A percentile compares a stretch with the other conserved stretches of the same genome.
Conservation (phyloP, 306 rosid species). For the Carpinus viminea region DNA sequence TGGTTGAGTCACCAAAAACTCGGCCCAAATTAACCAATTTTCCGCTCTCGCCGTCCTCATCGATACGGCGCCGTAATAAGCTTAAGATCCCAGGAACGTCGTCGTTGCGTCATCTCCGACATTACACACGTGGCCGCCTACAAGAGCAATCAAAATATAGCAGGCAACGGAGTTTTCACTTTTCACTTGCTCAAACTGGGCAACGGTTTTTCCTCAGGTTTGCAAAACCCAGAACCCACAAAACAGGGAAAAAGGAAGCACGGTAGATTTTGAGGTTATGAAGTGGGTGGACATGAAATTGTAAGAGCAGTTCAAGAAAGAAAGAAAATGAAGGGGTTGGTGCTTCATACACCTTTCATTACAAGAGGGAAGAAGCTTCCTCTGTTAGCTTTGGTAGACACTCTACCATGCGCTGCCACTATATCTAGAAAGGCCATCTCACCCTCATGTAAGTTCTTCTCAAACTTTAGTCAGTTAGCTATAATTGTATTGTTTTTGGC, state of each 20-base stretch:
- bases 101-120: slow-evolving; percentile 23
- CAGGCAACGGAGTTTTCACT: background rate
- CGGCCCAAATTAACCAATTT: background rate
- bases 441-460: slow-evolving; percentile 53
- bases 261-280: background rate
- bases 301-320: slow-evolving; percentile 24
- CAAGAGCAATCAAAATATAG: background rate
- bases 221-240: slow-evolving; percentile 19
- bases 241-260: background rate
- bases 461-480: background rate
- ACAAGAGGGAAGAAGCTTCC: slow-evolving; percentile 71
- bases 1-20: background rate
- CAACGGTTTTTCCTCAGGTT: slow-evolving; percentile 19
- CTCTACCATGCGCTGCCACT: slow-evolving; percentile 52
- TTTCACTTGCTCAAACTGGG: slow-evolving; percentile 9
- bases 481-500: background rate
- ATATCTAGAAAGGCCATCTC: slow-evolving; percentile 27
- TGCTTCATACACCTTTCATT: slow-evolving; percentile 51
- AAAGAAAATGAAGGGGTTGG: slow-evolving; percentile 62
- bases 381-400: slow-evolving; percentile 47
- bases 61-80: background rate
- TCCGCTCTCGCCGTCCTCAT: background rate
- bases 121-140: slow-evolving; percentile 52
- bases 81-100: background rate
- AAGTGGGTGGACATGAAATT: slow-evolving; percentile 45